These are phyloP conservation scores for Blumeriella jaapii DNA, from an alignment of 2,329 filamentous ascomycete genomes.

Conservation along the genomic window DNA sequence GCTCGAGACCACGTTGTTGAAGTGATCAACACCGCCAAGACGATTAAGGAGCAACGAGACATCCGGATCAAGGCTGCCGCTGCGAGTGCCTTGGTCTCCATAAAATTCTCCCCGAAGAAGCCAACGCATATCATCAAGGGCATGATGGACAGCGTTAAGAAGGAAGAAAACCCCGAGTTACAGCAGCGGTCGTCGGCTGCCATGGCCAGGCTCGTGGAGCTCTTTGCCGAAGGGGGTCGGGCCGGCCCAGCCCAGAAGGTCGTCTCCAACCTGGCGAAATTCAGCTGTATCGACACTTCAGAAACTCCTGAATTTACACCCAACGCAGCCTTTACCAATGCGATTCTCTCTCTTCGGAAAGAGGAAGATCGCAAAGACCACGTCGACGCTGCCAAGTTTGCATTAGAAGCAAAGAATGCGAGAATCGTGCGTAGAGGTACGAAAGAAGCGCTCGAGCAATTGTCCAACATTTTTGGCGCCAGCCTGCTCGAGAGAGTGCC, in stretches of 20 bases:
- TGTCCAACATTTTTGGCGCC: constrained; percentile 68
- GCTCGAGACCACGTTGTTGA: constrained; percentile 57
- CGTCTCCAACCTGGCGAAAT: constrained; percentile 89
- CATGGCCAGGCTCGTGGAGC: constrained; percentile 72
- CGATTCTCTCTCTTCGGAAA: constrained; percentile 88
- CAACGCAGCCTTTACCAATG: constrained; percentile 65
- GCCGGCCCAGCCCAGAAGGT: constrained; percentile 88
- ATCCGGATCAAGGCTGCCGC: constrained; percentile 76
- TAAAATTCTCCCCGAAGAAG: constrained; percentile 83
- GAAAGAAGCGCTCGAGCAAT: constrained; percentile 84
- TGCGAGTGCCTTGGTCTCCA: constrained; percentile 78
- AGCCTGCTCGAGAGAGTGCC: constrained; percentile 74
- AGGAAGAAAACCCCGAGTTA: constrained; percentile 80
- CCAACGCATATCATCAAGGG: constrained; percentile 86
- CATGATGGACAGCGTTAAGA: constrained; percentile 97
- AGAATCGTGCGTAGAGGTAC: constrained; percentile 85
- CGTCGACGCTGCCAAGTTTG: constrained; percentile 80
- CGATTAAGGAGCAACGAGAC: constrained; percentile 71
- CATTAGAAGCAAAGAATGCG: constrained; percentile 77
- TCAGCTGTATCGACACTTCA: constrained; percentile 93
- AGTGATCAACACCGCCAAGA: constrained; percentile 69
- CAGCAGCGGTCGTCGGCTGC: constrained; percentile 79
- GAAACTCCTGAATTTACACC: constrained; percentile 92
- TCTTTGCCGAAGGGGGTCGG: constrained; percentile 71
- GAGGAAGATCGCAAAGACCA: constrained; percentile 94